phyloP scores from a whole-genome alignment of 768 basidiomycete species.

The Phlebiopsis flavidoalba region DNA sequence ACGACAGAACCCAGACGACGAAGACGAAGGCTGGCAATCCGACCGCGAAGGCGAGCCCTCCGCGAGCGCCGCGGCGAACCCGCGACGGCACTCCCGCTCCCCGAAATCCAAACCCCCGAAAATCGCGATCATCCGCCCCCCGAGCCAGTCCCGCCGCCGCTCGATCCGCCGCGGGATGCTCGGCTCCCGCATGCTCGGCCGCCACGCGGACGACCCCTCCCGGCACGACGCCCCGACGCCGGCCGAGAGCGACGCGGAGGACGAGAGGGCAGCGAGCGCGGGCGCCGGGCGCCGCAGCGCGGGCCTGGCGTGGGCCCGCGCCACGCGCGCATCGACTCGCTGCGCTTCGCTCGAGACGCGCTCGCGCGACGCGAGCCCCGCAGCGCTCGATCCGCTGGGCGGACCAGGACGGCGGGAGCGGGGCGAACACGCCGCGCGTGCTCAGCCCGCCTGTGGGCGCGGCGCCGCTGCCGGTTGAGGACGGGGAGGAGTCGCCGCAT shows the following conservation, averaged over 20 bases:
- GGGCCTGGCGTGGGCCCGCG: slow-evolving; percentile 14
- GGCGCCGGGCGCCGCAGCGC: not conserved
- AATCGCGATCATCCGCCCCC: slow-evolving; percentile 12
- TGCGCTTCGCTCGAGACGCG: slow-evolving; percentile 19
- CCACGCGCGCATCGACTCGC: slow-evolving; percentile 27
- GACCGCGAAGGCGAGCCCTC: slow-evolving; percentile 35
- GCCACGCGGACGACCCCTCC: not conserved
- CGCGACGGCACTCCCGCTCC: slow-evolving; percentile 11
- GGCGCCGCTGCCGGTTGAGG: slow-evolving; percentile 20
- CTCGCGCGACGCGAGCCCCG: slow-evolving; percentile 36
- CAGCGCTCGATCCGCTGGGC: slow-evolving; percentile 45
- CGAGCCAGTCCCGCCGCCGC: slow-evolving; percentile 7
- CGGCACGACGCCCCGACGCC: not conserved
- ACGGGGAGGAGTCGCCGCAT: slow-evolving; percentile 8
- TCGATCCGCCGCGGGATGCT: slow-evolving; percentile 15
- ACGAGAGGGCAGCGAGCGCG: slow-evolving; percentile 16
- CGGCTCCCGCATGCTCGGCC: slow-evolving; percentile 7
- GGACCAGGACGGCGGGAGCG: slow-evolving; percentile 26
- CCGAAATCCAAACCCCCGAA: slow-evolving; percentile 18
- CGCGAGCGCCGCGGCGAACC: slow-evolving; percentile 8
- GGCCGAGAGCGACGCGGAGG: slow-evolving; percentile 5
- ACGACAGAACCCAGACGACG: slow-evolving; percentile 31
- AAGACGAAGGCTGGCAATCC: slow-evolving; percentile 64
- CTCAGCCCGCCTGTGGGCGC: slow-evolving; percentile 14
- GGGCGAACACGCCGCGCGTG: slow-evolving; percentile 13